Conservation (phyloP, 805 yeast genomes). For the Teunomyces pallodes region DNA sequence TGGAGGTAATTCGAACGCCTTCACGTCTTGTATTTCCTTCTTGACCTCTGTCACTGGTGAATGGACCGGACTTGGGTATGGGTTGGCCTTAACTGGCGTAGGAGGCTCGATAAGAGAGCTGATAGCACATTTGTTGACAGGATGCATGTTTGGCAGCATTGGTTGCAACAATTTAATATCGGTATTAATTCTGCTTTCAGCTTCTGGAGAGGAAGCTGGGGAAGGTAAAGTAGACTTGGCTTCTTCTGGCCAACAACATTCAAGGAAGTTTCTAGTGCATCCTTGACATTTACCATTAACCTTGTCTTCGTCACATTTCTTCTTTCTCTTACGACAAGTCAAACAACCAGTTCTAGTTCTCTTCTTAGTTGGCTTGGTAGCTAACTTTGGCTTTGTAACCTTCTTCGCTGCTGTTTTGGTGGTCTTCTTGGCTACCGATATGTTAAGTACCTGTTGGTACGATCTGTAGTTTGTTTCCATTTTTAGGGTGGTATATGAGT, state of each 20-base stretch:
- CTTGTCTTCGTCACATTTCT: conserved; percentile 57
- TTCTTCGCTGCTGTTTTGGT: conserved; percentile 6
- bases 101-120: conserved; percentile 12
- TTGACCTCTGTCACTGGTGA: conserved; percentile 23
- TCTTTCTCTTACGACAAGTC: conserved; percentile 61
- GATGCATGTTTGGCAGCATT: conserved; percentile 3
- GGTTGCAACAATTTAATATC: conserved; percentile 5
- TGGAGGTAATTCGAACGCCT: conserved; percentile 17
- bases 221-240: background rate
- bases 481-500: background rate
- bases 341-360: conserved; percentile 54
- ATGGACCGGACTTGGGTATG: conserved; percentile 32
- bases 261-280: conserved; percentile 43
- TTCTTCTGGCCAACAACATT: conserved; percentile 41
- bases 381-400: conserved; percentile 12
- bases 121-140: conserved; percentile 10
- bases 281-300: conserved; percentile 45
- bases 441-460: conserved; percentile 15
- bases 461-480: conserved; percentile 11
- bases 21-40: conserved; percentile 17
- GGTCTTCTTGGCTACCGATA: conserved; percentile 8
- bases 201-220: background rate
- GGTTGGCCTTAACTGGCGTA: conserved; percentile 16
- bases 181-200: conserved; percentile 3
- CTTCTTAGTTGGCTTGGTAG: conserved; percentile 11